Evolutionary conservation across 257 asterid species (phyloP).

Genomic region (Ilex aquifolium): DNA sequence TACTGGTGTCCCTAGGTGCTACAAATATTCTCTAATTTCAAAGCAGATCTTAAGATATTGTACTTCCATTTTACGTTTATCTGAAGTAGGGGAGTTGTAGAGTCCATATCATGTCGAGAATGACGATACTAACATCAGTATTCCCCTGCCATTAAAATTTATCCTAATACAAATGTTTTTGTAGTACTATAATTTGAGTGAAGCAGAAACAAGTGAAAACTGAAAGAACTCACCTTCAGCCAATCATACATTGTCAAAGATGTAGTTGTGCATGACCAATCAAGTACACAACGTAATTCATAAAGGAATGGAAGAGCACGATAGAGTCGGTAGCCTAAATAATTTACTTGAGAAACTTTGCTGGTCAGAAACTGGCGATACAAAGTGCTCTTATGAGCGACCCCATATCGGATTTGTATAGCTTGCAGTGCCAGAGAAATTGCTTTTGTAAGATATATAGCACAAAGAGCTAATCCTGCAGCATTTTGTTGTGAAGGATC

Average conservation of each 20-base stretch:
- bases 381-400: constrained; percentile 89
- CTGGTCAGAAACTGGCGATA: constrained; percentile 98
- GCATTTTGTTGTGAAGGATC: constrained; percentile 66
- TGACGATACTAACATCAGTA: no score
- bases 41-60: no score
- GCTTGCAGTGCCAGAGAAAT: constrained; percentile 90
- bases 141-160: no score
- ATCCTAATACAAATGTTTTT: no score
- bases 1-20: no score
- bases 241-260: constrained; percentile 98
- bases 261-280: constrained; percentile 96
- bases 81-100: no score
- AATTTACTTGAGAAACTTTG: constrained; percentile 76
- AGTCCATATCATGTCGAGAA: no score
- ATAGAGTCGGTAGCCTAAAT: constrained; percentile 85
- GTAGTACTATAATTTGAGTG: not conserved
- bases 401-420: constrained; percentile 85
- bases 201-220: constrained; percentile 8
- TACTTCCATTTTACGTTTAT: no score
- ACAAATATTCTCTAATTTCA: no score
- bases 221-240: constrained; percentile 74
- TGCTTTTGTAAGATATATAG: constrained; percentile 83
- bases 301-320: constrained; percentile 95
- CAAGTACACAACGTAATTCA: constrained; percentile 95
- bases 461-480: constrained; percentile 90